Percentiles rank a stretch among this genome's conserved stretches.
Conservation (phyloP, 768 basidiomycete genomes). For the Dioszegia aurantiaca region DNA sequence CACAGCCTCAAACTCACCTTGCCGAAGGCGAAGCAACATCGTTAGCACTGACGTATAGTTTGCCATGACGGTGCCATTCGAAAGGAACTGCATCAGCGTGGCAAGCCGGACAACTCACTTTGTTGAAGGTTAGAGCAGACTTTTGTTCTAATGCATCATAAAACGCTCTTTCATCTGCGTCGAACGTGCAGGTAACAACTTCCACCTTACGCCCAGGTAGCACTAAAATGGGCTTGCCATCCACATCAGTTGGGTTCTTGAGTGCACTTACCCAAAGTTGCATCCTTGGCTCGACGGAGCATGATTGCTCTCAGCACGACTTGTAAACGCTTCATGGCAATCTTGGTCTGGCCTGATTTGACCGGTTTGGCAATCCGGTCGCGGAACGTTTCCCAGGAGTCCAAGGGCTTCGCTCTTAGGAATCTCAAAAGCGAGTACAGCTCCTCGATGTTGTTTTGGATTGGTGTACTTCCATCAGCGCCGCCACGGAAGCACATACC, state of each 20-base stretch:
- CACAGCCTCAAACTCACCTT: slow-evolving; percentile 61
- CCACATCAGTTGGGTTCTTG: slow-evolving; percentile 51
- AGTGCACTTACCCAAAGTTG: slow-evolving; percentile 47
- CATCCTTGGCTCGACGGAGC: slow-evolving; percentile 77
- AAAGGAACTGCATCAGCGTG: slow-evolving; percentile 37
- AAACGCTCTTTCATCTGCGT: slow-evolving; percentile 71
- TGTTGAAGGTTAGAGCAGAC: slow-evolving; percentile 59
- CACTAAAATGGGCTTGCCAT: slow-evolving; percentile 74
- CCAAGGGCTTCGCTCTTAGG: slow-evolving; percentile 71
- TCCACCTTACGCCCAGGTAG: slow-evolving; percentile 73
- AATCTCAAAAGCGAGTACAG: slow-evolving; percentile 87
- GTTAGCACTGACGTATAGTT: slow-evolving; percentile 54
- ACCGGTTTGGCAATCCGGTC: slow-evolving; percentile 74
- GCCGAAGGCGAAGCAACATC: slow-evolving; percentile 69
- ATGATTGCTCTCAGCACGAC: slow-evolving; percentile 81
- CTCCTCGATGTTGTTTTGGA: slow-evolving; percentile 82
- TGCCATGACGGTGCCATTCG: slow-evolving; percentile 45
- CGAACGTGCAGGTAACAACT: slow-evolving; percentile 73
- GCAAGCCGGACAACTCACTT: slow-evolving; percentile 42
- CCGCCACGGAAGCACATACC: slow-evolving; percentile 32
- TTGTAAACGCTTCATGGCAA: slow-evolving; percentile 80
- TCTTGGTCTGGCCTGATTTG: slow-evolving; percentile 61
- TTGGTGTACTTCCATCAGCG: slow-evolving; percentile 42
- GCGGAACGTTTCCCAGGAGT: slow-evolving; percentile 76
- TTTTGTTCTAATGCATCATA: slow-evolving; percentile 70